A percentile compares a stretch with the other conserved stretches of the same genome.
These are phyloP conservation scores for Volvox reticuliferus DNA, from an alignment of 139 green algal genomes.

Conservation along the genomic window DNA sequence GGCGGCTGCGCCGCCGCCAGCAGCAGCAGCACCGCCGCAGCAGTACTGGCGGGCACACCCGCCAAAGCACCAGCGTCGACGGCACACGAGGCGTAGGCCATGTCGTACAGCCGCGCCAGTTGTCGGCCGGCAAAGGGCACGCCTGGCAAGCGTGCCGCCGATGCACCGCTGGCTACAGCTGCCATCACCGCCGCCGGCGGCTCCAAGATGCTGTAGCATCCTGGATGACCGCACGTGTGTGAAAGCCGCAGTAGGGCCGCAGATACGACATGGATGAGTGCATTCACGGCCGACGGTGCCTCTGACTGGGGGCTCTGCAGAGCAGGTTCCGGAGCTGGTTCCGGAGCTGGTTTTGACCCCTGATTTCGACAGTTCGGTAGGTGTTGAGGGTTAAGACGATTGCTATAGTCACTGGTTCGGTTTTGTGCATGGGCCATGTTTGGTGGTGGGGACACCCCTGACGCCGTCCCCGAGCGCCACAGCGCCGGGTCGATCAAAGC, in stretches of 20 bases:
- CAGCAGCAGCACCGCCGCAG: slow-evolving; percentile 41
- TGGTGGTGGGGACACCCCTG: background rate
- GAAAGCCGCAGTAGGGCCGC: slow-evolving; percentile 3
- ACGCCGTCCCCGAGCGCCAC: background rate
- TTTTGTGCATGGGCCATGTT: too few relatives aligned
- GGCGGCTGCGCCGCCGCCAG: slow-evolving; percentile 37
- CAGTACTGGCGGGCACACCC: background rate
- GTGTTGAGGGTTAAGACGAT: background rate
- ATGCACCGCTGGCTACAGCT: background rate
- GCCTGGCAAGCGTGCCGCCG: background rate
- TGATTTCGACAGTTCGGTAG: too few relatives aligned
- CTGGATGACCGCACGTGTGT: slow-evolving; percentile 14
- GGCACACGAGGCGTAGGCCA: background rate
- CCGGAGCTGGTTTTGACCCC: too few relatives aligned
- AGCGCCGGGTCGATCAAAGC: background rate
- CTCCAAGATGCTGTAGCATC: background rate
- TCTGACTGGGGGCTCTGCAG: background rate
- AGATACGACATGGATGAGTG: background rate
- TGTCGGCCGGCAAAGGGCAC: slow-evolving; percentile 15
- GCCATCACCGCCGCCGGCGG: background rate
- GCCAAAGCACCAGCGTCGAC: background rate
- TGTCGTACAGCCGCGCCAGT: slow-evolving; percentile 28
- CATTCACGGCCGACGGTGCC: slow-evolving; percentile 1
- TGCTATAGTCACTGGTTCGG: background rate
- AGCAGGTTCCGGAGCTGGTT: too few relatives aligned